phyloP scores from a whole-genome alignment of 164 flowering plant genomes.

The Vitis riparia region DNA sequence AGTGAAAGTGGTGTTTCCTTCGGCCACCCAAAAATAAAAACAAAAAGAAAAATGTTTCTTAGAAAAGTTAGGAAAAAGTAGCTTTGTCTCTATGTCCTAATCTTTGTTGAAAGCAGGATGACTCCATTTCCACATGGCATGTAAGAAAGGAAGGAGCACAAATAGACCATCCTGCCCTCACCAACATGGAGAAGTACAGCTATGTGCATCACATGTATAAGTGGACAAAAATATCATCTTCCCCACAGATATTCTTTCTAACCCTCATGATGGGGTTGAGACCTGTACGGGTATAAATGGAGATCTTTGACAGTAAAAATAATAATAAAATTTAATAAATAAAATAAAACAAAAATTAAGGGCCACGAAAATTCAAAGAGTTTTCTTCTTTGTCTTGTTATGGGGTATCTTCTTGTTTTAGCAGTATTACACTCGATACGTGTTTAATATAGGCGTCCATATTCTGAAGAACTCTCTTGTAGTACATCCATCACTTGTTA shows the following conservation, averaged over 20 bases:
- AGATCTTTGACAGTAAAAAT: too few species aligned
- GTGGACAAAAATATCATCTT: constrained; percentile 9
- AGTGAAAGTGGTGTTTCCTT: constrained; percentile 1
- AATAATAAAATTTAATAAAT: too few species aligned
- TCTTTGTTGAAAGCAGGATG: constrained; percentile 4
- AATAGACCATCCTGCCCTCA: constrained; percentile 8
- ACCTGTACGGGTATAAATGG: too few species aligned
- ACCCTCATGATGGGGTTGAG: background rate
- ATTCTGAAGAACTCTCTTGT: too few species aligned
- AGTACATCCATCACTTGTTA: too few species aligned
- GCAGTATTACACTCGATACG: too few species aligned
- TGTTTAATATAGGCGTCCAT: too few species aligned
- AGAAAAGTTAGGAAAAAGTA: constrained; percentile 4
- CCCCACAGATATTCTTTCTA: constrained; percentile 2
- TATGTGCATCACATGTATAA: background rate
- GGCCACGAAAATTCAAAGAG: too few species aligned
- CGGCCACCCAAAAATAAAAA: background rate
- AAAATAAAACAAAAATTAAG: too few species aligned
- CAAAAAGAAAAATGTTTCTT: background rate
- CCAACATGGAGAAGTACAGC: background rate
- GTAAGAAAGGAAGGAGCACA: constrained; percentile 2
- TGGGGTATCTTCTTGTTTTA: too few species aligned
- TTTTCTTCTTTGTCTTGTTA: too few species aligned
- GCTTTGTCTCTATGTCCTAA: constrained; percentile 7
- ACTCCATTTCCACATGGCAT: constrained; percentile 11